These are phyloP conservation scores for Sarocladium kiliense DNA, from an alignment of 2,329 filamentous ascomycete genomes.

Conservation along the genomic window DNA sequence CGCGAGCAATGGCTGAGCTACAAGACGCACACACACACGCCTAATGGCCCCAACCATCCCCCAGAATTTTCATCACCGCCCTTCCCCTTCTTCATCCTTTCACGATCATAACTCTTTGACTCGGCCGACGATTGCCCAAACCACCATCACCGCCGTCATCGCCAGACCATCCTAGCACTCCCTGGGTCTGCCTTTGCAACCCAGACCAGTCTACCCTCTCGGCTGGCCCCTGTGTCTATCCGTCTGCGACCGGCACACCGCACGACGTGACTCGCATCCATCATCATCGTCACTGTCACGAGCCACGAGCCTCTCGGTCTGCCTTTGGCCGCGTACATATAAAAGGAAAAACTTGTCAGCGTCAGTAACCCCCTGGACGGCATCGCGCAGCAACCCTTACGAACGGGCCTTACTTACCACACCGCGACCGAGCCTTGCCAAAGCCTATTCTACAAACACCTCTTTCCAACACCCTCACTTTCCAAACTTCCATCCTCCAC, in stretches of 20 bases:
- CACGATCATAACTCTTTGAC: neutral
- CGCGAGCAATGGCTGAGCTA: constrained; percentile 8
- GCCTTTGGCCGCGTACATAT: neutral
- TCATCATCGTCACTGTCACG: neutral
- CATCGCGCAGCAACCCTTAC: neutral
- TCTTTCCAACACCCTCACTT: too few relatives aligned
- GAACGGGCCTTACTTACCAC: too few relatives aligned
- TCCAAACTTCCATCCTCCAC: neutral
- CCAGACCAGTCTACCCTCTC: neutral
- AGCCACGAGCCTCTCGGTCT: neutral
- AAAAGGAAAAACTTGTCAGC: neutral
- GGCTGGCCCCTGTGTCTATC: neutral
- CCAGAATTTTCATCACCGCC: constrained; percentile 5
- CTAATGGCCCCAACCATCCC: neutral
- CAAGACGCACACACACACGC: constrained; percentile 7
- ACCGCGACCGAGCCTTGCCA: neutral
- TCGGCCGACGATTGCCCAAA: constrained; percentile 1
- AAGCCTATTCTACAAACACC: neutral
- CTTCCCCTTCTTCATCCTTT: constrained; percentile 7
- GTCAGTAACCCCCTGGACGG: neutral
- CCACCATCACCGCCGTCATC: constrained; percentile 6
- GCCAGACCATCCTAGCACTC: neutral
- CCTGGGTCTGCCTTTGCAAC: neutral
- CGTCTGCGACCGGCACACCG: constrained; percentile 4
- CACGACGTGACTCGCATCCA: neutral